A percentile compares a stretch with the other conserved stretches of the same genome.
phyloP scores from a whole-genome alignment of 768 basidiomycete species.

The Leccinum disarticulatum region DNA sequence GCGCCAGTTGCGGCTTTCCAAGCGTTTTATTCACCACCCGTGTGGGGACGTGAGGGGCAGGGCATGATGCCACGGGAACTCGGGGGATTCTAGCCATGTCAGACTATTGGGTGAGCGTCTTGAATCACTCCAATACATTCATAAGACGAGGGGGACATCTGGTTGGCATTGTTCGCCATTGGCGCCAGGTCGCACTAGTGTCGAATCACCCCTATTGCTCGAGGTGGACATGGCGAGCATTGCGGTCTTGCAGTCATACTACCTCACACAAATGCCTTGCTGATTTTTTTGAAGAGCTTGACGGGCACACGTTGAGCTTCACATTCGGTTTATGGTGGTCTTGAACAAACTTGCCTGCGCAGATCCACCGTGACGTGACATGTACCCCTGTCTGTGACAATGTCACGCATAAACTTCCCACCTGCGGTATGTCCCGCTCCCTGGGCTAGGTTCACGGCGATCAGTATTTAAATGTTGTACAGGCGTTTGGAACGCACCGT shows the following conservation, averaged over 20 bases:
- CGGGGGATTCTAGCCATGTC: conserved; percentile 8
- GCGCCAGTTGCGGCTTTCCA: conserved; percentile 16
- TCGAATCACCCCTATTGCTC: conserved; percentile 9
- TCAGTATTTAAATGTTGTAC: conserved; percentile 2
- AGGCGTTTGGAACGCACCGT: conserved; percentile 7
- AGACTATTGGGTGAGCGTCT: conserved; percentile 31
- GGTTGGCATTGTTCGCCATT: conserved; percentile 4
- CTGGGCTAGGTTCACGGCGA: too few species aligned
- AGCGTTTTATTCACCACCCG: conserved; percentile 15
- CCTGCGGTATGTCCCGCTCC: neutral
- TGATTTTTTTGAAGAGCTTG: conserved; percentile 21
- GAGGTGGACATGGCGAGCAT: neutral
- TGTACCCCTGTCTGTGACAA: conserved; percentile 27
- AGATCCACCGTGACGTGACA: conserved; percentile 28
- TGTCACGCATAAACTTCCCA: conserved; percentile 21
- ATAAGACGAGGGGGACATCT: conserved; percentile 25
- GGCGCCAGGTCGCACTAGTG: conserved; percentile 1
- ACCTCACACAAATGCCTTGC: conserved; percentile 31
- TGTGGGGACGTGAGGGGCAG: conserved; percentile 1
- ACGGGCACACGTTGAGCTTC: conserved; percentile 31
- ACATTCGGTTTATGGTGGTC: conserved; percentile 27
- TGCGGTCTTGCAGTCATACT: conserved; percentile 22
- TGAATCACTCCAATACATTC: conserved; percentile 30
- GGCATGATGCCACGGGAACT: conserved; percentile 2
- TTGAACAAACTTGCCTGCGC: conserved; percentile 32